Evolutionary conservation across 1,284 basidiomycete species (phyloP).

Genomic region (Leucoagaricus sp.): DNA sequence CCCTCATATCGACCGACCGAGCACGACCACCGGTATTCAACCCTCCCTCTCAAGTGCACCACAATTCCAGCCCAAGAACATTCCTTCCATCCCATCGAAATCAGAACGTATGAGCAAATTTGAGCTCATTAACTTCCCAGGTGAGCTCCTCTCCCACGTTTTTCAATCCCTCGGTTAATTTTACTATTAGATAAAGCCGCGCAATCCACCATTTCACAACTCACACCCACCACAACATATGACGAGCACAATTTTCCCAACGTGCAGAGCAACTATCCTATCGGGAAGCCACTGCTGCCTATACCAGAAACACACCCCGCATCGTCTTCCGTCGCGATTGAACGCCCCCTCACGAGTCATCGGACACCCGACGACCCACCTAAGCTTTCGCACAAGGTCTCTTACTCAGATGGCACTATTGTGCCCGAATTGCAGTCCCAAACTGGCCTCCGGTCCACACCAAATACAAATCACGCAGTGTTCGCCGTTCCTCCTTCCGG

Average conservation of each 20-base stretch:
- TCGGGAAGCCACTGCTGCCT: not conserved
- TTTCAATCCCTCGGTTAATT: not conserved
- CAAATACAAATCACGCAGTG: not conserved
- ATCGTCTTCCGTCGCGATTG: not conserved
- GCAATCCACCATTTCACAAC: not conserved
- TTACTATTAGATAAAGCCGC: not conserved
- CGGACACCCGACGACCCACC: not conserved
- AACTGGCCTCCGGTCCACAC: not conserved
- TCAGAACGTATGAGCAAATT: not conserved
- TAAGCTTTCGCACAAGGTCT: not conserved
- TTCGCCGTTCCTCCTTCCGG: not conserved
- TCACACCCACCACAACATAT: too few species aligned
- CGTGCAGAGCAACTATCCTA: not conserved
- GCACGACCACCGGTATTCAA: not conserved
- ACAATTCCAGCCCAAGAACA: not conserved
- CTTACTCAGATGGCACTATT: not conserved
- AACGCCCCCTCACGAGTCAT: not conserved
- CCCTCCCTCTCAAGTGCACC: not conserved
- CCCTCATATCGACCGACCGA: constrained; percentile 3
- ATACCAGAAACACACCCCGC: not conserved
- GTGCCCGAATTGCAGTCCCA: not conserved
- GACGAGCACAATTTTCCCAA: not conserved
- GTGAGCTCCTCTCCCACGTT: not conserved
- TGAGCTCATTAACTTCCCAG: not conserved
- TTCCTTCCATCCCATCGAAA: not conserved